phyloP scores from a whole-genome alignment of 495 filamentous ascomycete genomes.

The Neurospora pannonica region DNA sequence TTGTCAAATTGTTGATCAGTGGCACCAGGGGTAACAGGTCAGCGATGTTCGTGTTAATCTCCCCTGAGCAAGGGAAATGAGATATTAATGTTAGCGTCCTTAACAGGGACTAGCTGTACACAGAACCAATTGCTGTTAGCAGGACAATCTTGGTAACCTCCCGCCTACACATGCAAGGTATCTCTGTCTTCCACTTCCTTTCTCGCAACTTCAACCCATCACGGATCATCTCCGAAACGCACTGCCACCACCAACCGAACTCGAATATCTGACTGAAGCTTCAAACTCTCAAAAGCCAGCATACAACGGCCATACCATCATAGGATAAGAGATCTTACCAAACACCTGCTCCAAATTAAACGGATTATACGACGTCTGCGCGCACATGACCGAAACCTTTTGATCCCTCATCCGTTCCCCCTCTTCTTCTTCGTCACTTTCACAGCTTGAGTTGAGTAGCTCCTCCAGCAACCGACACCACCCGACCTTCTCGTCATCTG shows the following conservation, averaged over 20 bases:
- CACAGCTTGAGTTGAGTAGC: not conserved
- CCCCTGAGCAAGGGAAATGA: not conserved
- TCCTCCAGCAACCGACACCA: constrained; percentile 3
- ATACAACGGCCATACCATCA: not conserved
- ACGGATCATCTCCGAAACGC: not conserved
- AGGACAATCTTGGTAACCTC: not conserved
- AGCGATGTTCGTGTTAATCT: not conserved
- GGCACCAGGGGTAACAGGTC: not conserved
- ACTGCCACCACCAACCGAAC: not conserved
- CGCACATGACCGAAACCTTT: not conserved
- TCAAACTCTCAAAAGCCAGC: not conserved
- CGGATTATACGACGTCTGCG: not conserved
- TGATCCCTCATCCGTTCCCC: not conserved
- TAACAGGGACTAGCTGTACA: not conserved
- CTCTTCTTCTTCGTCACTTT: not conserved
- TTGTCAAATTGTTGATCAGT: not conserved
- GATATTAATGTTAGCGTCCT: not conserved
- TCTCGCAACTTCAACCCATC: not conserved
- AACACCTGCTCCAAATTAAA: not conserved
- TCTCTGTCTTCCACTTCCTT: not conserved
- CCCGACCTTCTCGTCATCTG: not conserved
- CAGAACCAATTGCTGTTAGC: not conserved
- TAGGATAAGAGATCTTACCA: not conserved
- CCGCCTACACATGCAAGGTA: not conserved
- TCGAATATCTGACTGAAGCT: not conserved